Evolutionary conservation across 495 filamentous ascomycete species (phyloP).

Genomic region (Hyaloscypha hepaticicola): DNA sequence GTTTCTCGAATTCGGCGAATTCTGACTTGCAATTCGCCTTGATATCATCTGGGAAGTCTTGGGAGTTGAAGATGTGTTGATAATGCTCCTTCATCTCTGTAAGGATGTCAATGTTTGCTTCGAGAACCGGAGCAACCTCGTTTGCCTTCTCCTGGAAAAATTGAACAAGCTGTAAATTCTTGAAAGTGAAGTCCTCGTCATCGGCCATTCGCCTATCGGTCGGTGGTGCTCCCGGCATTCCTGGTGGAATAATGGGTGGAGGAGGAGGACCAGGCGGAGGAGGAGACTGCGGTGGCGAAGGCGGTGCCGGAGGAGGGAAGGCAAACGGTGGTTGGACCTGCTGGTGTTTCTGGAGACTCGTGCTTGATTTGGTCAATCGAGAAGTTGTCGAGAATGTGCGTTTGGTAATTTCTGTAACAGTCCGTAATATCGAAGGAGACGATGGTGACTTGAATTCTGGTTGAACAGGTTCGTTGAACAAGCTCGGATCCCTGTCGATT

Average conservation of each 20-base stretch:
- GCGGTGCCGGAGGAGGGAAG: slow-evolving; percentile 7
- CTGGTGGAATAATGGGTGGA: slow-evolving; percentile 14
- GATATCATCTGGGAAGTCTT: slow-evolving; percentile 16
- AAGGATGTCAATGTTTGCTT: slow-evolving; percentile 39
- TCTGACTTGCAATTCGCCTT: slow-evolving; percentile 16
- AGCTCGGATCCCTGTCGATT: slow-evolving; percentile 31
- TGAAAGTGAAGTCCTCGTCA: slow-evolving; percentile 37
- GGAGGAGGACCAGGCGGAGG: background rate
- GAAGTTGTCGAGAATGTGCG: slow-evolving; percentile 15
- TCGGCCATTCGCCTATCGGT: background rate
- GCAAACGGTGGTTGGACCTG: background rate
- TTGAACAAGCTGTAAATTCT: slow-evolving; percentile 41
- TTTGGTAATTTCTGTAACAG: slow-evolving; percentile 14
- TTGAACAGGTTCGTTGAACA: slow-evolving; percentile 14
- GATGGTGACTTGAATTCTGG: background rate
- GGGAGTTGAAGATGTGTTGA: slow-evolving; percentile 14
- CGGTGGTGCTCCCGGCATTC: slow-evolving; percentile 14
- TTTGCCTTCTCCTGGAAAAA: slow-evolving; percentile 41
- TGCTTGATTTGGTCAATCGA: slow-evolving; percentile 8
- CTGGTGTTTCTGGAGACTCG: background rate
- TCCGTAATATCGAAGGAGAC: slow-evolving; percentile 4
- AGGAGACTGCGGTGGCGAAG: background rate
- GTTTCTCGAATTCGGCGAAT: slow-evolving; percentile 28
- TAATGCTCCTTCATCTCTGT: slow-evolving; percentile 37
- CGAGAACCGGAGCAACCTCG: slow-evolving; percentile 37